Evolutionary conservation across 495 filamentous ascomycete genomes (phyloP).

Genomic region (Penicillium silybi): DNA sequence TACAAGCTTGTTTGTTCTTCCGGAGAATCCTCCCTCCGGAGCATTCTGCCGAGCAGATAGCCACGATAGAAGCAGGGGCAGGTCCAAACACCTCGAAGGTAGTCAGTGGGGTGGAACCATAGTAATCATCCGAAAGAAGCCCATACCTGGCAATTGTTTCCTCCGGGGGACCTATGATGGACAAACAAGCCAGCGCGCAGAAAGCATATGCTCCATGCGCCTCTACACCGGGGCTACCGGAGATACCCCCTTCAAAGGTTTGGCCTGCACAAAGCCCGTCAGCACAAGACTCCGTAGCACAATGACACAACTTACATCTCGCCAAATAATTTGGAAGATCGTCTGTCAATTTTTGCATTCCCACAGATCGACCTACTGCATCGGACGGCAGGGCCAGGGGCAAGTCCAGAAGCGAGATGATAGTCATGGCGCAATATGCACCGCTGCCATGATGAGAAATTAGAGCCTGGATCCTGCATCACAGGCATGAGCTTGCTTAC

Average conservation of each 20-base stretch:
- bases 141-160: slow-evolving; percentile 62
- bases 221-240: slow-evolving; percentile 72
- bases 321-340: slow-evolving; percentile 75
- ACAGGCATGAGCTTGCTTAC: slow-evolving; percentile 38
- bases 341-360: slow-evolving; percentile 54
- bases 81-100: slow-evolving; percentile 63
- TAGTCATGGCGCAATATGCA: slow-evolving; percentile 81
- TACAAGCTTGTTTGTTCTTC: slow-evolving; percentile 96
- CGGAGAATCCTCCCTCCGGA: slow-evolving; percentile 87
- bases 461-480: slow-evolving; percentile 13
- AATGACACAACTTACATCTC: slow-evolving; percentile 57
- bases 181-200: slow-evolving; percentile 83
- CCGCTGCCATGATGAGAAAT: slow-evolving; percentile 54
- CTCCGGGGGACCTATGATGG: slow-evolving; percentile 74
- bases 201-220: slow-evolving; percentile 97
- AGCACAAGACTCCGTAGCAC: background rate
- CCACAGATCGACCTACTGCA: slow-evolving; percentile 38
- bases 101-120: slow-evolving; percentile 13
- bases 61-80: slow-evolving; percentile 77
- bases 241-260: slow-evolving; percentile 91
- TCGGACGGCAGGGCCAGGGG: slow-evolving; percentile 73
- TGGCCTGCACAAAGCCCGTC: slow-evolving; percentile 58
- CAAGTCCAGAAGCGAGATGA: slow-evolving; percentile 77
- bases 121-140: slow-evolving; percentile 12
- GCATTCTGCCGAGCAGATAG: slow-evolving; percentile 83